Percentiles rank a stretch among this genome's conserved stretches.
Evolutionary conservation across 2,329 filamentous ascomycete species (phyloP).

Genomic region (Trichoderma citrinoviride): DNA sequence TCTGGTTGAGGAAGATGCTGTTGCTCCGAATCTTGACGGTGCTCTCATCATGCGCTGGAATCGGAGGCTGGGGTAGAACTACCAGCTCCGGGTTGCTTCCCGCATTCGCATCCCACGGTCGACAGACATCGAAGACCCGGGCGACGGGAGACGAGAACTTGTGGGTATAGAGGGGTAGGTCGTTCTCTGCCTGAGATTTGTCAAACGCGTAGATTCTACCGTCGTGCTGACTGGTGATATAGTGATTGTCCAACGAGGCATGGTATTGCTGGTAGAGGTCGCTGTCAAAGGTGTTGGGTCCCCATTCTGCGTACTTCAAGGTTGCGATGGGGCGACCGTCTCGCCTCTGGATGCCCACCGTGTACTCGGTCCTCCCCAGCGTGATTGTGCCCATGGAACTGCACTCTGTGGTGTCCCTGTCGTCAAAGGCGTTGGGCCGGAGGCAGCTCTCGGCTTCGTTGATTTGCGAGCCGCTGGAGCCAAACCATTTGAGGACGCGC

Average conservation of each 20-base stretch:
- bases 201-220: slow-evolving; percentile 81
- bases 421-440: slow-evolving; percentile 63
- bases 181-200: slow-evolving; percentile 53
- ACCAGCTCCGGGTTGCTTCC: slow-evolving; percentile 74
- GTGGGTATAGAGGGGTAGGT: slow-evolving; percentile 61
- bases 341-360: slow-evolving; percentile 75
- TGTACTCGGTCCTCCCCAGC: slow-evolving; percentile 85
- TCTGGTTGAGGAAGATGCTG: slow-evolving; percentile 83
- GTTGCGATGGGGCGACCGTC: slow-evolving; percentile 78
- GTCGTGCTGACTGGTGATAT: slow-evolving; percentile 84
- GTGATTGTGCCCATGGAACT: slow-evolving; percentile 77
- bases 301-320: slow-evolving; percentile 92
- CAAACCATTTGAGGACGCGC: slow-evolving; percentile 78
- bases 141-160: slow-evolving; percentile 75
- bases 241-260: slow-evolving; percentile 77
- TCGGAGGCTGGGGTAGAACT: slow-evolving; percentile 79
- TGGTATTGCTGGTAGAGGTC: slow-evolving; percentile 84
- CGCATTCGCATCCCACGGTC: slow-evolving; percentile 61
- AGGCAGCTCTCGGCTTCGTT: slow-evolving; percentile 74
- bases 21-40: slow-evolving; percentile 54
- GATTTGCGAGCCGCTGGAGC: slow-evolving; percentile 65
- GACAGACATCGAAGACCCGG: slow-evolving; percentile 83
- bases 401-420: slow-evolving; percentile 71
- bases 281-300: slow-evolving; percentile 83
- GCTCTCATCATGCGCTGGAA: slow-evolving; percentile 54